Evolutionary conservation across 2,329 filamentous ascomycete species (phyloP).

Genomic region (Aschersonia sp.): DNA sequence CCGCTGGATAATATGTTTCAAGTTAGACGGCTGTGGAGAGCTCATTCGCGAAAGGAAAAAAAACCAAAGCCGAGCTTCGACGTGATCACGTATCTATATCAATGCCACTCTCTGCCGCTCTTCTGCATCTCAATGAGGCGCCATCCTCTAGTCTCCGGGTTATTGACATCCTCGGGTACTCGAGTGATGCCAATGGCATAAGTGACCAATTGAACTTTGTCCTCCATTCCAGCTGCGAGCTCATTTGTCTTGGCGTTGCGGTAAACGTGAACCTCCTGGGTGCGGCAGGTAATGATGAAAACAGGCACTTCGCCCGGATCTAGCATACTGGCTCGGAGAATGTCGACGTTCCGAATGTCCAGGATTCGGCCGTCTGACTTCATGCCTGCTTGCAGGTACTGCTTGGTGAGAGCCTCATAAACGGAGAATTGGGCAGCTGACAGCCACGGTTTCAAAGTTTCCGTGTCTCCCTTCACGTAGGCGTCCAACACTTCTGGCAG

Average conservation of each 20-base stretch:
- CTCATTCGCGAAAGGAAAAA: not conserved
- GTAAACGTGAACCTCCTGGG: constrained; percentile 96
- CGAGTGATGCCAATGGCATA: constrained; percentile 95
- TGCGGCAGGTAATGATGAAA: constrained; percentile 92
- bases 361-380: constrained; percentile 91
- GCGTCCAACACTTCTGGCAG: constrained; percentile 93
- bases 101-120: constrained; percentile 77
- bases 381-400: constrained; percentile 85
- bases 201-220: constrained; percentile 94
- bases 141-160: constrained; percentile 94
- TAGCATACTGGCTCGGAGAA: constrained; percentile 63
- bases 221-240: constrained; percentile 93
- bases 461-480: constrained; percentile 90
- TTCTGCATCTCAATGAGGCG: constrained; percentile 97
- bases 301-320: constrained; percentile 83
- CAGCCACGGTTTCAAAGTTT: constrained; percentile 86
- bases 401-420: constrained; percentile 90
- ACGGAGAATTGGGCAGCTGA: constrained; percentile 93
- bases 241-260: constrained; percentile 79
- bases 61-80: not conserved
- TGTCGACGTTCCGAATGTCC: constrained; percentile 89
- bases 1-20: too few species aligned
- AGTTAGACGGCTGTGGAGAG: too few species aligned
- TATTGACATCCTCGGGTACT: constrained; percentile 88
- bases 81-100: constrained; percentile 17